phyloP scores from a whole-genome alignment of 225 moss, liverwort and hornwort genomes.

The Polytrichum formosum region DNA sequence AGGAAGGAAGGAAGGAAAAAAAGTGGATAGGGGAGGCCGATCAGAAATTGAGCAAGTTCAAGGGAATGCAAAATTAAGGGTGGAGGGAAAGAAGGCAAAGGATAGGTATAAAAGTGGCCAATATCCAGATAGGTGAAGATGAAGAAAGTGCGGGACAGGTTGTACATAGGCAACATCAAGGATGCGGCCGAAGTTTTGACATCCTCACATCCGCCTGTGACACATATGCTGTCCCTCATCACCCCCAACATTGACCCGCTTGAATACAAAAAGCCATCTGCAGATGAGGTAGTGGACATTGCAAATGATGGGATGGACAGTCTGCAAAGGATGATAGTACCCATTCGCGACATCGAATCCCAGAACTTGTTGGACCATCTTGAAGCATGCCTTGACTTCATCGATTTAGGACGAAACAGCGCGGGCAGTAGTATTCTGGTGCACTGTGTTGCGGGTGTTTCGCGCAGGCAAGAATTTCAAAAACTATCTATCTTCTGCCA shows the following conservation, averaged over 20 bases:
- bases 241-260: conserved; percentile 53
- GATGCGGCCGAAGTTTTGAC: conserved; percentile 75
- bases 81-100: too few species aligned
- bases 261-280: conserved; percentile 32
- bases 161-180: conserved; percentile 86
- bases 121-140: conserved; percentile 23
- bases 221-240: conserved; percentile 80
- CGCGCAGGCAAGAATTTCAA: conserved; percentile 64
- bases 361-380: conserved; percentile 91
- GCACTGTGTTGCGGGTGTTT: conserved; percentile 91
- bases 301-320: conserved; percentile 30
- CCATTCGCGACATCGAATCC: conserved; percentile 81
- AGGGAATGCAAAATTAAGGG: too few species aligned
- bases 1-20: too few species aligned
- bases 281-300: conserved; percentile 18
- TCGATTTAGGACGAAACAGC: conserved; percentile 58
- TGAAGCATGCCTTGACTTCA: conserved; percentile 78
- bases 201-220: conserved; percentile 47
- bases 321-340: conserved; percentile 61
- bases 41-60: too few species aligned
- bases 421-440: conserved; percentile 74
- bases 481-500: neutral
- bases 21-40: too few species aligned
- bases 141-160: conserved; percentile 82
- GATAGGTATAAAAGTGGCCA: too few species aligned